A percentile compares a stretch with the other conserved stretches of the same genome.
Conservation (phyloP, 495 filamentous ascomycete genomes). For the Cryomyces minteri region DNA sequence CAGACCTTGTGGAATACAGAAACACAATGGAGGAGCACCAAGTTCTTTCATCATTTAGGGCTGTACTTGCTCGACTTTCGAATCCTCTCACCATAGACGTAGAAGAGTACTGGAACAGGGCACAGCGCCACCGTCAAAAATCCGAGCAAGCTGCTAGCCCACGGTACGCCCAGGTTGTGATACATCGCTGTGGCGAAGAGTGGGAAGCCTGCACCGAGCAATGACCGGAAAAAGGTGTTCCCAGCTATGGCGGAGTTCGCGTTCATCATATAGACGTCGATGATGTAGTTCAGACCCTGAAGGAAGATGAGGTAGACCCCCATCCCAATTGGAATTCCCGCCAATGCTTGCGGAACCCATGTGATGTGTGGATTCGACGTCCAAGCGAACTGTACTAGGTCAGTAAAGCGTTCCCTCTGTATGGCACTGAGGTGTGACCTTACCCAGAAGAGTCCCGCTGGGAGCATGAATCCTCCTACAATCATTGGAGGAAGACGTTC, state of each 20-base stretch:
- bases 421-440: too few relatives aligned
- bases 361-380: conserved; percentile 11
- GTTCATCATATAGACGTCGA: conserved; percentile 42
- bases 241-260: conserved; percentile 33
- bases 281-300: conserved; percentile 41
- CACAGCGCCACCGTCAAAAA: conserved; percentile 45
- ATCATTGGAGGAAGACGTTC: conserved; percentile 20
- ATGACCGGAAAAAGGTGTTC: conserved; percentile 26
- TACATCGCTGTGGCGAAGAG: conserved; percentile 12
- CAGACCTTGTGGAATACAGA: too few relatives aligned
- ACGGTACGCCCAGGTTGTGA: conserved; percentile 31
- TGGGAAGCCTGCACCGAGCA: conserved; percentile 24
- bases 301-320: conserved; percentile 15
- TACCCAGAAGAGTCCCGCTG: conserved; percentile 17
- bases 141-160: conserved; percentile 45
- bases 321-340: conserved; percentile 14
- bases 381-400: conserved; percentile 12
- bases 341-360: conserved; percentile 15
- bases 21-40: too few relatives aligned
- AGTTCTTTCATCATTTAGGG: background rate
- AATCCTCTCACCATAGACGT: background rate
- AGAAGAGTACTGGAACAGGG: conserved; percentile 55
- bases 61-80: background rate
- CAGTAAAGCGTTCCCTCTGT: too few relatives aligned
- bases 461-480: conserved; percentile 13